A percentile compares a stretch with the other conserved stretches of the same genome.
Conservation (phyloP, 2,329 filamentous ascomycete genomes). For the Zalaria obscura region DNA sequence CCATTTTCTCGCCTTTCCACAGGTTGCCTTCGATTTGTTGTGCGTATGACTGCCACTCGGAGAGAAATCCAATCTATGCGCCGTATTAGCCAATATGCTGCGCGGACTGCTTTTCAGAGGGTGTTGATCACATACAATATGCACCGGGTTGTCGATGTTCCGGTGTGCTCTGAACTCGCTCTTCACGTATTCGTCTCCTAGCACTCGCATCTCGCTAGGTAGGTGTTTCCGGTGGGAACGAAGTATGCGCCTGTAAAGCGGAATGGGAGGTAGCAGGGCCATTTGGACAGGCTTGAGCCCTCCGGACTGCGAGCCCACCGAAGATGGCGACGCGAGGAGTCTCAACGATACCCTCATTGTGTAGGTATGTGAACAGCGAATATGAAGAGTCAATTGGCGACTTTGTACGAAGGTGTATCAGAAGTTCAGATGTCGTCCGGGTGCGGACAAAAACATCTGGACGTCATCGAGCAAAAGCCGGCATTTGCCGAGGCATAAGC, state of each 20-base stretch:
- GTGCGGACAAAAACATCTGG: no score
- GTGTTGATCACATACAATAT: slow-evolving; percentile 53
- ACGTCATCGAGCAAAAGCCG: no score
- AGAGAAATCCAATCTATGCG: slow-evolving; percentile 79
- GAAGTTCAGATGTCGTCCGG: no score
- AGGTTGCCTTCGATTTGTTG: slow-evolving; percentile 78
- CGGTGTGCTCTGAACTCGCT: slow-evolving; percentile 78
- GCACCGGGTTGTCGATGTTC: slow-evolving; percentile 75
- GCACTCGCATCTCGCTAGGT: slow-evolving; percentile 55
- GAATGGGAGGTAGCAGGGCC: slow-evolving; percentile 74
- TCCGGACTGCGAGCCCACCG: slow-evolving; percentile 15
- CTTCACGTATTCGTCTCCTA: slow-evolving; percentile 90
- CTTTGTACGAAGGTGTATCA: no score
- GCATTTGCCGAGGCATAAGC: no score
- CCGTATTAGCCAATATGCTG: no score
- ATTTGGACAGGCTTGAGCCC: slow-evolving; percentile 34
- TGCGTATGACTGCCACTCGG: slow-evolving; percentile 91
- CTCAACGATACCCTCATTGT: slow-evolving; percentile 11
- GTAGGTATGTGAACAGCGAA: background rate
- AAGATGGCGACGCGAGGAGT: slow-evolving; percentile 18
- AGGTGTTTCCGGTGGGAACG: slow-evolving; percentile 74
- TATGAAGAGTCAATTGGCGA: no score
- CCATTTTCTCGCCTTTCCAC: slow-evolving; percentile 76
- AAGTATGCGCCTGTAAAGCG: slow-evolving; percentile 75
- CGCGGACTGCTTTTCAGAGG: background rate